Percentiles rank a stretch among this genome's conserved stretches.
Evolutionary conservation across 148 eudicot species (phyloP).

Genomic region (Nepenthes mirabilis): DNA sequence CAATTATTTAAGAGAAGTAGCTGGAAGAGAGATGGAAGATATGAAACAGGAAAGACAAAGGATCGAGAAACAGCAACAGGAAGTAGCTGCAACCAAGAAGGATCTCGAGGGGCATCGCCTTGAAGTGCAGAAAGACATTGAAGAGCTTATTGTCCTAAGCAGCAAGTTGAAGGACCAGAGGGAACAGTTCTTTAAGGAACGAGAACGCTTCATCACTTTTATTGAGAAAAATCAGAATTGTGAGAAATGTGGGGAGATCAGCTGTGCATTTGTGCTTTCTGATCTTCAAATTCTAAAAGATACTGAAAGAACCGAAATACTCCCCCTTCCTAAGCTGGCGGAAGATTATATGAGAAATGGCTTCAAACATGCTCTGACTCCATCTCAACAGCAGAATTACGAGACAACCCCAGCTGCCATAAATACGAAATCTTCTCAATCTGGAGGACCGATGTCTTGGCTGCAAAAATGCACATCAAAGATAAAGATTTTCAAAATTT

Average conservation of each 20-base stretch:
- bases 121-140: constrained; percentile 77
- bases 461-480: constrained; percentile 76
- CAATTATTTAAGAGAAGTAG: constrained; percentile 41
- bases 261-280: constrained; percentile 55
- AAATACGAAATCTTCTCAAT: constrained; percentile 32
- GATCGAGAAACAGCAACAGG: constrained; percentile 52
- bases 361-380: constrained; percentile 7
- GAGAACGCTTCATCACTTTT: constrained; percentile 72
- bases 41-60: constrained; percentile 52
- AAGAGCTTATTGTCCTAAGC: constrained; percentile 65
- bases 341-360: constrained; percentile 52
- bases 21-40: constrained; percentile 64
- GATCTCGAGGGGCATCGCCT: constrained; percentile 61
- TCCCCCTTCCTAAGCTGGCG: constrained; percentile 50
- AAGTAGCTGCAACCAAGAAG: constrained; percentile 46
- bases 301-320: constrained; percentile 33
- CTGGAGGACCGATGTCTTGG: constrained; percentile 70
- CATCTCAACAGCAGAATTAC: constrained; percentile 24
- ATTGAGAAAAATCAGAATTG: constrained; percentile 61
- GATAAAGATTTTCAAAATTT: constrained; percentile 40
- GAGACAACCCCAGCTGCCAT: constrained; percentile 27
- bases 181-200: constrained; percentile 68
- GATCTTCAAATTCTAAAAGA: constrained; percentile 58
- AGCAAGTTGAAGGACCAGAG: constrained; percentile 77
- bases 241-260: constrained; percentile 56